phyloP scores from a whole-genome alignment of 2,329 filamentous ascomycete species.

The Cordyceps pruinosa region DNA sequence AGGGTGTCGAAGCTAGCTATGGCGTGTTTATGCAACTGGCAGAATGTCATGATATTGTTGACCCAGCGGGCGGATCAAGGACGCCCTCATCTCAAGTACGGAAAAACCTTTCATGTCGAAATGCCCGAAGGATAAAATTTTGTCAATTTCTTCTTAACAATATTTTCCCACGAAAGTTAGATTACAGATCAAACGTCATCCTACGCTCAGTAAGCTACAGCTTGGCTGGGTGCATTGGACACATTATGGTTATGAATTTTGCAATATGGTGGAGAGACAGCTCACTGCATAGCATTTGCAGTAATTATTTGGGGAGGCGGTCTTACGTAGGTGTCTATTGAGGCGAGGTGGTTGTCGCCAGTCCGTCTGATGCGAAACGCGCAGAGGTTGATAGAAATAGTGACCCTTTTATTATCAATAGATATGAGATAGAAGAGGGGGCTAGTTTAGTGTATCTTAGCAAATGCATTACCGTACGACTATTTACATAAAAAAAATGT shows the following conservation, averaged over 20 bases:
- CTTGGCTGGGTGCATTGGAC: conserved; percentile 50
- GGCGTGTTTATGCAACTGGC: conserved; percentile 10
- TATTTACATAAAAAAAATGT: background rate
- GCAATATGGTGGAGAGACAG: conserved; percentile 36
- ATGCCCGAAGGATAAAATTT: conserved; percentile 35
- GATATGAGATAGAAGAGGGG: conserved; percentile 4
- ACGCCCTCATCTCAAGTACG: conserved; percentile 15
- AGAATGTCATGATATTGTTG: conserved; percentile 12
- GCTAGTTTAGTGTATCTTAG: conserved; percentile 4
- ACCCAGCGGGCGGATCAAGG: conserved; percentile 16
- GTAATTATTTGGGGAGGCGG: background rate
- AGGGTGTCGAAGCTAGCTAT: background rate
- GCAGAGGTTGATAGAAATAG: background rate
- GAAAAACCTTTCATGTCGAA: conserved; percentile 26
- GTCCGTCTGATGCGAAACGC: background rate
- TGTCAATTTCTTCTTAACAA: conserved; percentile 40
- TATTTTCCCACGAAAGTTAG: conserved; percentile 45
- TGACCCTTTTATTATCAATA: conserved; percentile 4
- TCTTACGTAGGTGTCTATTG: background rate
- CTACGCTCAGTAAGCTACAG: conserved; percentile 46
- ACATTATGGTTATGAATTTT: conserved; percentile 56
- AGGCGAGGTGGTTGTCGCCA: background rate
- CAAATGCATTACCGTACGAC: conserved; percentile 9
- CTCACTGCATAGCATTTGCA: background rate
- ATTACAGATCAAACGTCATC: conserved; percentile 51